Evolutionary conservation across 257 asterid species (phyloP).

Genomic region (Osmanthus fragrans): DNA sequence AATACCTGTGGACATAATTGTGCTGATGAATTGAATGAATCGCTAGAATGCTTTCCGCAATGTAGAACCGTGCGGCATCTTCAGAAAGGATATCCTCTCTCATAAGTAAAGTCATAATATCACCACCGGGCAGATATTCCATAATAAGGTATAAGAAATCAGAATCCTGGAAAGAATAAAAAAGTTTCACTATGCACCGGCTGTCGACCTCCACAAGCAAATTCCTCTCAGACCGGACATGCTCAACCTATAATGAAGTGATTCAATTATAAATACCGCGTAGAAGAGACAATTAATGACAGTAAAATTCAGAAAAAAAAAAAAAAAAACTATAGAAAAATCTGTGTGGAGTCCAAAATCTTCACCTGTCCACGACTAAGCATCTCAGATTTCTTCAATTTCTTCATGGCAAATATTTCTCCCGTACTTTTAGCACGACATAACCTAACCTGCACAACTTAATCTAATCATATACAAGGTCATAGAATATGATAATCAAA

Average conservation of each 20-base stretch:
- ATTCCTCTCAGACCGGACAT: constrained; percentile 97
- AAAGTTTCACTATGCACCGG: constrained; percentile 93
- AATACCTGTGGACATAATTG: constrained; percentile 83
- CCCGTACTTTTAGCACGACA: constrained; percentile 86
- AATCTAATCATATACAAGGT: constrained; percentile 18
- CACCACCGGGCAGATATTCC: constrained; percentile 99
- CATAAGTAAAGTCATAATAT: constrained; percentile 95
- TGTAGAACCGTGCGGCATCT: constrained; percentile 88
- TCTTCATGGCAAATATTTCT: constrained; percentile 95
- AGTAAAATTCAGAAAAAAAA: too few relatives aligned
- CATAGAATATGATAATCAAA: too few relatives aligned
- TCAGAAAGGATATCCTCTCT: constrained; percentile 86
- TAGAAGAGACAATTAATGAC: background rate
- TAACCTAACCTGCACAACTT: constrained; percentile 75
- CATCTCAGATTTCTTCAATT: constrained; percentile 92
- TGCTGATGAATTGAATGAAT: constrained; percentile 93
- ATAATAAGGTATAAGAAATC: constrained; percentile 87
- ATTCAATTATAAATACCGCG: constrained; percentile 1
- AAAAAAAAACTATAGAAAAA: too few relatives aligned
- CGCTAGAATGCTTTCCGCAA: constrained; percentile 90
- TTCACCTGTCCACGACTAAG: constrained; percentile 97
- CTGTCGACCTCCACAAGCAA: constrained; percentile 97
- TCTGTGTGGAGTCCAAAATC: constrained; percentile 2
- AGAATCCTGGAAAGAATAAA: constrained; percentile 93
- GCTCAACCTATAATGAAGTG: constrained; percentile 73